A percentile compares a stretch with the other conserved stretches of the same genome.
phyloP scores from a whole-genome alignment of 306 rosid species.

The Alnus rubra region DNA sequence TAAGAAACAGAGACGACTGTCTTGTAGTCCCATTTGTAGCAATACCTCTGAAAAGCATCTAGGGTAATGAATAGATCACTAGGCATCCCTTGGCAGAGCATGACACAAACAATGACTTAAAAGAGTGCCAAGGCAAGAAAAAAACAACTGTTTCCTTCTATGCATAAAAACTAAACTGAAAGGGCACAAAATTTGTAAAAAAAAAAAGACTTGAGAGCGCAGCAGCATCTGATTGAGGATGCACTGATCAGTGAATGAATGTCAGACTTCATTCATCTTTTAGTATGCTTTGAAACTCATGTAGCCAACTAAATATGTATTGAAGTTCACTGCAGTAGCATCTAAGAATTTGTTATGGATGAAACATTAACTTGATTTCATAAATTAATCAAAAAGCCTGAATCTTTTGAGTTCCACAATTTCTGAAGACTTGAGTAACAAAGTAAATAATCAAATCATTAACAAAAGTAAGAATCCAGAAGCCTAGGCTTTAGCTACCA shows the following conservation, averaged over 20 bases:
- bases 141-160: neutral
- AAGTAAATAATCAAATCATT: neutral
- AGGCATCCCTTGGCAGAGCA: neutral
- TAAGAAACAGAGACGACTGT: neutral
- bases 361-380: neutral
- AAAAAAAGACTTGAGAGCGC: neutral
- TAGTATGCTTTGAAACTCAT: neutral
- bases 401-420: neutral
- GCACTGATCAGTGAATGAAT: neutral
- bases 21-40: neutral
- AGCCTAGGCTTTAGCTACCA: neutral
- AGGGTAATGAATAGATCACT: neutral
- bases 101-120: neutral
- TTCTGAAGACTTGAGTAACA: neutral
- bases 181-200: no score
- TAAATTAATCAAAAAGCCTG: neutral
- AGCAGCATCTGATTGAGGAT: neutral
- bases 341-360: neutral
- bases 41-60: neutral
- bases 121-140: neutral
- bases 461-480: neutral
- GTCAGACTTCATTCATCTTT: neutral
- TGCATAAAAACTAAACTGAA: no score
- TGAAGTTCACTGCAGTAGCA: neutral
- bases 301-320: neutral